phyloP scores from a whole-genome alignment of 768 basidiomycete species.

The Lactarius evosmus region DNA sequence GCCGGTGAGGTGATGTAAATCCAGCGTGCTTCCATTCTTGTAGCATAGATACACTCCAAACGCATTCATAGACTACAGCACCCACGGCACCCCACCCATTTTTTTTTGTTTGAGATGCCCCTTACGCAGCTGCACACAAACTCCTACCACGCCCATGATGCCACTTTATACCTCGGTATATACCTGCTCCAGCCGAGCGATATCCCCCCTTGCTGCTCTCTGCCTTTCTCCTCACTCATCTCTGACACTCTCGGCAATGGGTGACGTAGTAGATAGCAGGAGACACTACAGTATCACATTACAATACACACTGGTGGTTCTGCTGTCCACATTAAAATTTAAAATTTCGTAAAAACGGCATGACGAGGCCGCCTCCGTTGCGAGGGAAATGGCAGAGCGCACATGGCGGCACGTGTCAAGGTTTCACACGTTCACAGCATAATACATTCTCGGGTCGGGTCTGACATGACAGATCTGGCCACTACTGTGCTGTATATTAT shows the following conservation, averaged over 20 bases:
- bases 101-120: neutral
- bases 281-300: neutral
- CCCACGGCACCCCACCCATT: neutral
- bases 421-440: no score
- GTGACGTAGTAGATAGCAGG: neutral
- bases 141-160: neutral
- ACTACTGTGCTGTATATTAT: no score
- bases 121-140: neutral
- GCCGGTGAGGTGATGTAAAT: conserved; percentile 22
- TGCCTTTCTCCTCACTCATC: neutral
- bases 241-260: neutral
- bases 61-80: conserved; percentile 7
- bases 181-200: neutral
- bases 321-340: neutral
- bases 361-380: neutral
- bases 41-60: conserved; percentile 15
- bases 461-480: no score
- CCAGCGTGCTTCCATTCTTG: conserved; percentile 2
- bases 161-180: neutral
- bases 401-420: no score
- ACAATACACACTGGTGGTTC: neutral
- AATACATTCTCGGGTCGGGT: no score
- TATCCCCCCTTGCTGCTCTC: neutral
- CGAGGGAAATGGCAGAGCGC: neutral
- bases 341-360: no score